Conservation (phyloP, 106 monocot genomes). For the Dendrobium nobile region DNA sequence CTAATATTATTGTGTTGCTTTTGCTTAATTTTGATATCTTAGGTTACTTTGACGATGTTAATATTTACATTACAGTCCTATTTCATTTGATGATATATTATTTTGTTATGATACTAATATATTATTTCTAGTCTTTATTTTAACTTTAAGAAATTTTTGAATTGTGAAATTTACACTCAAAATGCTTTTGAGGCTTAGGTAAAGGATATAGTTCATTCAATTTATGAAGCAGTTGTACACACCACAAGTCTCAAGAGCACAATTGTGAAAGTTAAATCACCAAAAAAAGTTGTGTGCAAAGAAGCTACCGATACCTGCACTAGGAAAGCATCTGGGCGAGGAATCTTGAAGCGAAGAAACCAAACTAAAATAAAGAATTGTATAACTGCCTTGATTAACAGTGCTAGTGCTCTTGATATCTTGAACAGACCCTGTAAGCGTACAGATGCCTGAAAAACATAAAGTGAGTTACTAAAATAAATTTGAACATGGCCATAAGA, state of each 20-base stretch:
- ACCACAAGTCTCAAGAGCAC: background rate
- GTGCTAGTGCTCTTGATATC: slow-evolving; percentile 59
- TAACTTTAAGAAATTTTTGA: too few relatives aligned
- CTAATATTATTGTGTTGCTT: too few relatives aligned
- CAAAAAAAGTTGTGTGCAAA: background rate
- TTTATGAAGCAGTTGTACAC: background rate
- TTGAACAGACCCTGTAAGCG: slow-evolving; percentile 52
- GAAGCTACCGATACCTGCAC: background rate
- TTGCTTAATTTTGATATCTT: too few relatives aligned
- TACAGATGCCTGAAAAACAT: slow-evolving; percentile 48
- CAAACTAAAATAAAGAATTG: slow-evolving; percentile 81
- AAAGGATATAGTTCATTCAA: background rate
- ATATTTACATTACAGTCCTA: too few relatives aligned
- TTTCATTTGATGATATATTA: too few relatives aligned
- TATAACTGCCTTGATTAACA: slow-evolving; percentile 62
- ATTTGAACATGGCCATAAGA: background rate
- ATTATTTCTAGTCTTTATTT: too few relatives aligned
- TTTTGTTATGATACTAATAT: too few relatives aligned
- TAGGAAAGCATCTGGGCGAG: slow-evolving; percentile 68
- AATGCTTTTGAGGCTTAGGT: too few relatives aligned
- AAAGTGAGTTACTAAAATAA: background rate
- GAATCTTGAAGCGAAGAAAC: slow-evolving; percentile 84
- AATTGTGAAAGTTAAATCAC: background rate
- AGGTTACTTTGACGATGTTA: too few relatives aligned
- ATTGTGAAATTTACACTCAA: too few relatives aligned